Evolutionary conservation across 2,329 filamentous ascomycete species (phyloP).

Genomic region (Coniella lustricola): DNA sequence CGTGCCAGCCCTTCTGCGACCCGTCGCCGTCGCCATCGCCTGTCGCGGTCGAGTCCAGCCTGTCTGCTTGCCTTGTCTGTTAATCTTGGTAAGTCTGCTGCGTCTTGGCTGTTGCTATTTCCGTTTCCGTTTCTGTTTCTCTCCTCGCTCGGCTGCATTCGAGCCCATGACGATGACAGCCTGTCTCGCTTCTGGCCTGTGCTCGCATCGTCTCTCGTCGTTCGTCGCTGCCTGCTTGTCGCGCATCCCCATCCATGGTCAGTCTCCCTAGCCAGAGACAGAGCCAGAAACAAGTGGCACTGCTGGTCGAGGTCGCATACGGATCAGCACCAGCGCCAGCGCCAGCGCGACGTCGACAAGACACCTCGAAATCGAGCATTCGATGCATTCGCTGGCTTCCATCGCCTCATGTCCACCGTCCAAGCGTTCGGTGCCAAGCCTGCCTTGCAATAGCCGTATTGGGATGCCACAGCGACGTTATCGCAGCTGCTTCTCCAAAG

Average conservation of each 20-base stretch:
- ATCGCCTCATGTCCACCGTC: no score
- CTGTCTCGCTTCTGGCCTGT: background rate
- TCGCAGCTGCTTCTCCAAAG: no score
- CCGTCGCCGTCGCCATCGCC: no score
- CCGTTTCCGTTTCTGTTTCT: background rate
- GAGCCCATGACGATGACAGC: background rate
- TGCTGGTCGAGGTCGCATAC: background rate
- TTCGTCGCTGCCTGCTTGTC: background rate
- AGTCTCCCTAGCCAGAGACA: background rate
- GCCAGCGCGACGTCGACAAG: background rate
- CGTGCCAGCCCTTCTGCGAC: no score
- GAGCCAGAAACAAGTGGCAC: background rate
- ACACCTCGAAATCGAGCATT: background rate
- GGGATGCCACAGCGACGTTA: no score
- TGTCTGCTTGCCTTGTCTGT: background rate
- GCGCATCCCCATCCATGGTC: background rate
- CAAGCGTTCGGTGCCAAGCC: no score
- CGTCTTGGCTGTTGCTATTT: background rate
- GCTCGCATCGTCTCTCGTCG: background rate
- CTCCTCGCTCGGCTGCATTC: no score
- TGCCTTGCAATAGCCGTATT: no score
- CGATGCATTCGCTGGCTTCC: no score
- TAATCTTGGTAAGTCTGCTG: background rate
- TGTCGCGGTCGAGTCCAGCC: no score
- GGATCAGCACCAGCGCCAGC: background rate